Base-by-base conservation (phyloP, 177 flowering plant genomes). In the Vitis hybrid region DNA sequence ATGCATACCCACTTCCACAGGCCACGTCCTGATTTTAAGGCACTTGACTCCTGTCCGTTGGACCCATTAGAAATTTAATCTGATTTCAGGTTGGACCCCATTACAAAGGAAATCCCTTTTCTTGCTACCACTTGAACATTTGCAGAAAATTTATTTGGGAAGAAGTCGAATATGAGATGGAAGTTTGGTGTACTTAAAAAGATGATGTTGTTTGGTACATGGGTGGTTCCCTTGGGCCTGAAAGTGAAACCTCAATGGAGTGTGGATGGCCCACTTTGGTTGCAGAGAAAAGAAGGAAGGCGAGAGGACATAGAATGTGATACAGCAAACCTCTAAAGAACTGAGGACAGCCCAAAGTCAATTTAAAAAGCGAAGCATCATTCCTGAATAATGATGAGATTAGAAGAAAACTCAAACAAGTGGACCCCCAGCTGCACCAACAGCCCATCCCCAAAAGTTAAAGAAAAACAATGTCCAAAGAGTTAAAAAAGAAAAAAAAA, bases 301-400 rank as follows among this genome's bases (percentile, higher is more conserved):
- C n/a, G 17, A 17, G 17, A 54, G 56, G n/a, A 40, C 56, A 5
- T 17, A 12, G 56, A 6, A 26, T 48, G 21, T 2, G 63, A 60
- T 40, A 30, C 32, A 40, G 8, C 45, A 40, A 40, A 4, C 8
- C 45, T 40, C 64, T 26, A 26, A 23, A 34, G 21, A 45, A 50
- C 56, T 40, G 30, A 18, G 52, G 62, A 67, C 62, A 65, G 19
- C 69, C 67, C 73, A 54, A 72, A 76, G 79, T 76, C 75, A 76
- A 76, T 62, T 50, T 55, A 58, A 59, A 75, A 71, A 71, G 74
- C 52, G 72, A 57, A 58, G 68, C 74, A 74, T 75, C 74, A 63
- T 67, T 71, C n/a, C 51, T 54, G 21, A 51, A 54, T 67, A 48
- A 71, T 75, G 65, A 71, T 67, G 40, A 66, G 52, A 61, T 17